Conservation (phyloP, 2,329 filamentous ascomycete species). For the Pseudohalonectria lignicola region DNA sequence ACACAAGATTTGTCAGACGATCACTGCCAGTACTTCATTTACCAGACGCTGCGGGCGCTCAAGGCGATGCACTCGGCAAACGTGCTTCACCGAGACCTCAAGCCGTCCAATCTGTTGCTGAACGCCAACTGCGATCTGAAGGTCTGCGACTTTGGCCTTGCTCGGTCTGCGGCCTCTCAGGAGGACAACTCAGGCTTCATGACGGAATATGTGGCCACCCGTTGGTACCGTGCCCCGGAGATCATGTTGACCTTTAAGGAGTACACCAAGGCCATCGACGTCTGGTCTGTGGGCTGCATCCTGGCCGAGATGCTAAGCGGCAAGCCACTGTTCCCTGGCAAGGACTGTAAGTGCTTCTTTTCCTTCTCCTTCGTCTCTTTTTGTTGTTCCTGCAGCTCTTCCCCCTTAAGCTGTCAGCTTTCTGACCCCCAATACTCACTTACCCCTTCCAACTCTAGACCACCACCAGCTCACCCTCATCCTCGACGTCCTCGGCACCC, state of each 20-base stretch:
- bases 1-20: constrained; percentile 98
- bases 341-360: constrained; percentile 65
- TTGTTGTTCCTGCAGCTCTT: background rate
- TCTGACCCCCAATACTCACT: constrained; percentile 5
- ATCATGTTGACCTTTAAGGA: constrained; percentile 99
- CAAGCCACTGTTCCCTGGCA: constrained; percentile 95
- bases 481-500: constrained; percentile 91
- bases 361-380: background rate
- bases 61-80: constrained; percentile 99
- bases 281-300: constrained; percentile 98
- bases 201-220: constrained; percentile 99
- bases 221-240: constrained; percentile 97
- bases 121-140: constrained; percentile 99
- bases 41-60: constrained; percentile 92
- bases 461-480: constrained; percentile 97
- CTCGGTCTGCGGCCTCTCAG: constrained; percentile 88
- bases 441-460: constrained; percentile 39
- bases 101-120: constrained; percentile 91
- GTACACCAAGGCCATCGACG: constrained; percentile 98
- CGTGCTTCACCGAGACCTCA: constrained; percentile 91
- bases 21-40: constrained; percentile 99
- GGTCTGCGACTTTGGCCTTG: constrained; percentile 96
- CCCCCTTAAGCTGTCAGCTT: background rate
- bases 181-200: constrained; percentile 99
- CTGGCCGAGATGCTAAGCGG: constrained; percentile 97